Evolutionary conservation across 371 early-diverging fungal species (phyloP).

Genomic region (Mucor mucedo): DNA sequence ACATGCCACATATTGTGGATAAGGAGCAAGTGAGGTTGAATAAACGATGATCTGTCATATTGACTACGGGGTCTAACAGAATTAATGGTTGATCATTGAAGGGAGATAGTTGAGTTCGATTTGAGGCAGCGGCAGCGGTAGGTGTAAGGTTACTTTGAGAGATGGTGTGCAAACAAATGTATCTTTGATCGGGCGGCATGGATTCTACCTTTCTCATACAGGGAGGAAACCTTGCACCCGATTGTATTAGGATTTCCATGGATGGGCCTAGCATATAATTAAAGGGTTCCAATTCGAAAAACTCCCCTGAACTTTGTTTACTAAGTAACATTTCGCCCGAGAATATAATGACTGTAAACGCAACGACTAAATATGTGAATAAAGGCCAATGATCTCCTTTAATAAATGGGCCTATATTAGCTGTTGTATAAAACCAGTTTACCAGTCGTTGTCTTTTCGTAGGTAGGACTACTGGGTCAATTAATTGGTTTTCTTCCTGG

Average conservation of each 20-base stretch:
- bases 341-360: constrained; percentile 16
- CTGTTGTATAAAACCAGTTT: constrained; percentile 10
- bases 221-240: constrained; percentile 63
- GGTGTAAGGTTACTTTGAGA: constrained; percentile 6
- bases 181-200: constrained; percentile 27
- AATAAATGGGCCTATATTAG: constrained; percentile 11
- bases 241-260: constrained; percentile 47
- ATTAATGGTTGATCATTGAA: background rate
- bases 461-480: background rate
- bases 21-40: constrained; percentile 43
- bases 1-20: constrained; percentile 56
- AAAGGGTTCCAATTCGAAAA: constrained; percentile 51
- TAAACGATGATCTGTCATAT: constrained; percentile 22
- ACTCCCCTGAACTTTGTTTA: constrained; percentile 28
- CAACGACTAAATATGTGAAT: constrained; percentile 21
- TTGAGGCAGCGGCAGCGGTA: background rate
- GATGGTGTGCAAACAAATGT: constrained; percentile 25
- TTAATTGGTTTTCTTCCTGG: background rate
- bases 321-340: constrained; percentile 28
- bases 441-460: background rate
- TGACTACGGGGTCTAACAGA: constrained; percentile 34
- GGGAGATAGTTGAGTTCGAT: background rate
- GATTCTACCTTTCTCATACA: constrained; percentile 53
- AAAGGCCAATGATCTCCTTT: constrained; percentile 24
- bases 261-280: constrained; percentile 65